Evolutionary conservation across 805 yeast genomes (phyloP).

Genomic region (Candida piceae): DNA sequence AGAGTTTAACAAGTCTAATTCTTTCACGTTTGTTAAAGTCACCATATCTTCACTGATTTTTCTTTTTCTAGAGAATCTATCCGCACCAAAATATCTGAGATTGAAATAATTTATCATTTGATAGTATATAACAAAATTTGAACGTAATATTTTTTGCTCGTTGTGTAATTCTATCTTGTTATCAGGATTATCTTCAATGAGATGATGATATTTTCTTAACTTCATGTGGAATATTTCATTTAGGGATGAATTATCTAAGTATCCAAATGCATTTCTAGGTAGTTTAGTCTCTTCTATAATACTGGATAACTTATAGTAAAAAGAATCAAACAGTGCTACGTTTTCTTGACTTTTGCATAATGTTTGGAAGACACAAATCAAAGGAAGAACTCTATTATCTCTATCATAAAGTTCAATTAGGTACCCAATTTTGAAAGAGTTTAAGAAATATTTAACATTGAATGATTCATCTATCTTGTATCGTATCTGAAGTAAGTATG

Average conservation of each 20-base stretch:
- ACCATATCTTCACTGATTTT: constrained; percentile 7
- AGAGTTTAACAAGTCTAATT: constrained; percentile 8
- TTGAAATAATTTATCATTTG: constrained; percentile 11
- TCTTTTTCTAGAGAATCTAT: constrained; percentile 6
- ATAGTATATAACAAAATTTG: constrained; percentile 5
- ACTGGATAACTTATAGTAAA: constrained; percentile 12
- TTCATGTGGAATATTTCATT: too few species aligned
- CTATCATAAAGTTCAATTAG: constrained; percentile 18
- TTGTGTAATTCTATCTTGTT: background rate
- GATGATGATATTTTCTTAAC: constrained; percentile 2
- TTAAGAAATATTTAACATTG: constrained; percentile 16
- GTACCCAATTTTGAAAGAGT: constrained; percentile 16
- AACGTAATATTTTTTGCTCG: constrained; percentile 1
- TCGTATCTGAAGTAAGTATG: constrained; percentile 15
- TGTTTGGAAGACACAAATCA: constrained; percentile 13
- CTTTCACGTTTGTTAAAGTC: constrained; percentile 2
- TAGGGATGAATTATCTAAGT: constrained; percentile 6
- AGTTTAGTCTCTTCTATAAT: constrained; percentile 8
- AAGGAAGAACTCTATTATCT: constrained; percentile 13
- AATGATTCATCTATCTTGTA: constrained; percentile 16
- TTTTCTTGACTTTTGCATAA: constrained; percentile 9
- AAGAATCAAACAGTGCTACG: constrained; percentile 15
- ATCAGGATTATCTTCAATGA: constrained; percentile 1
- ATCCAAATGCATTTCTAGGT: constrained; percentile 11
- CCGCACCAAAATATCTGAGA: background rate